phyloP scores from a whole-genome alignment of 805 yeast genomes.

The Wickerhamomyces sydowiorum region DNA sequence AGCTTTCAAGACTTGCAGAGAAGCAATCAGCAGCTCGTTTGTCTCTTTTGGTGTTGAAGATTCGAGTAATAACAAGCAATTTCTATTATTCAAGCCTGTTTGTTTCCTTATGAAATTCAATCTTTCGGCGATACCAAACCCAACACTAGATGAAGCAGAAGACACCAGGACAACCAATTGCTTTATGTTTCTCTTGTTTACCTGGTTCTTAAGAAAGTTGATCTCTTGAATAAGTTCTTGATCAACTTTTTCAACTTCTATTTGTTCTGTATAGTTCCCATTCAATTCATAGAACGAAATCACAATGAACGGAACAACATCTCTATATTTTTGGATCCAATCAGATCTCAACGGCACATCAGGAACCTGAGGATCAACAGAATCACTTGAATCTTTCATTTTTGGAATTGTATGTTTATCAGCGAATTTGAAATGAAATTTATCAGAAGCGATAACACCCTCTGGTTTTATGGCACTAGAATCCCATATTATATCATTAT shows the following conservation, averaged over 20 bases:
- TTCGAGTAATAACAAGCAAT: constrained; percentile 37
- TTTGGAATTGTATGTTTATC: constrained; percentile 22
- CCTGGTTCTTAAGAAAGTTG: constrained; percentile 24
- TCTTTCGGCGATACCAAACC: constrained; percentile 30
- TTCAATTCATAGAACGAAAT: constrained; percentile 38
- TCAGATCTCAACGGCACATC: constrained; percentile 35
- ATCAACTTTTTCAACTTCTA: constrained; percentile 22
- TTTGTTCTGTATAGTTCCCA: constrained; percentile 23
- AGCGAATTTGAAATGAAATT: constrained; percentile 27
- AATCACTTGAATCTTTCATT: constrained; percentile 6
- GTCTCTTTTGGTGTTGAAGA: constrained; percentile 34
- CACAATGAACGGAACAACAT: constrained; percentile 41
- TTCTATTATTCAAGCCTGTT: constrained; percentile 38
- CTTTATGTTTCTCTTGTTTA: constrained; percentile 25
- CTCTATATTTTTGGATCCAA: constrained; percentile 51
- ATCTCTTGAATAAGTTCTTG: constrained; percentile 32
- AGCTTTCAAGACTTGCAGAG: constrained; percentile 34
- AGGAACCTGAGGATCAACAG: constrained; percentile 33
- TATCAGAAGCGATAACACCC: constrained; percentile 15
- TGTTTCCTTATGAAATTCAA: constrained; percentile 30
- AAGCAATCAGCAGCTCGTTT: constrained; percentile 31
- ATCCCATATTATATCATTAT: constrained; percentile 23
- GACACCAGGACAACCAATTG: constrained; percentile 31
- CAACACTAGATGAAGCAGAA: constrained; percentile 21
- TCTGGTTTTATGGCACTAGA: constrained; percentile 19